A percentile compares a stretch with the other conserved stretches of the same genome.
phyloP scores from a whole-genome alignment of 495 filamentous ascomycete genomes.

The Xylaria castorea region DNA sequence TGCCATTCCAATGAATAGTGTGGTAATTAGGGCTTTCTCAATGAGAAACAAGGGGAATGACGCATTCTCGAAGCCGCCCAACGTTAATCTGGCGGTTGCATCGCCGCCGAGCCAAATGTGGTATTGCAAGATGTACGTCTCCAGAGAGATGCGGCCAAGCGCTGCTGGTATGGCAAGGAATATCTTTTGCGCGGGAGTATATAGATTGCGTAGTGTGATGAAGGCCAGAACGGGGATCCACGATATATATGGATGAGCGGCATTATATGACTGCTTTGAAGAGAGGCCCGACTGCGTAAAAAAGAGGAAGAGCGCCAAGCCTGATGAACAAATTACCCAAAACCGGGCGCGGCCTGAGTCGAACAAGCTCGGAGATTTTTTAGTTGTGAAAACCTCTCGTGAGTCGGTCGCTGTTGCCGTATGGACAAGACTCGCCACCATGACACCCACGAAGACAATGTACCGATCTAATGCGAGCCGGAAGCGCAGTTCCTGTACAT shows the following conservation, averaged over 20 bases:
- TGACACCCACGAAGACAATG: slow-evolving; percentile 34
- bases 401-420: slow-evolving; percentile 26
- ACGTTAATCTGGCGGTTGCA: slow-evolving; percentile 58
- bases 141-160: slow-evolving; percentile 62
- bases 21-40: slow-evolving; percentile 33
- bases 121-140: slow-evolving; percentile 65
- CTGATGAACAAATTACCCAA: slow-evolving; percentile 34
- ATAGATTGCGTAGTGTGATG: slow-evolving; percentile 58
- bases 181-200: slow-evolving; percentile 45
- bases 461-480: slow-evolving; percentile 35
- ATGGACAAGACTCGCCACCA: slow-evolving; percentile 34
- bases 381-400: slow-evolving; percentile 21
- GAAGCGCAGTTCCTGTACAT: slow-evolving; percentile 35
- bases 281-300: slow-evolving; percentile 37
- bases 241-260: slow-evolving; percentile 60
- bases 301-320: slow-evolving; percentile 43
- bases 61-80: slow-evolving; percentile 49
- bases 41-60: slow-evolving; percentile 24
- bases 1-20: slow-evolving; percentile 31
- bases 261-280: slow-evolving; percentile 56
- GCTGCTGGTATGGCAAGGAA: slow-evolving; percentile 57
- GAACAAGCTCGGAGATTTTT: slow-evolving; percentile 24
- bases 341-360: slow-evolving; percentile 24
- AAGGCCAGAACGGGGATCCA: slow-evolving; percentile 60
- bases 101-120: slow-evolving; percentile 70